Base-by-base conservation (phyloP, 1,139 yeast genomes). In the Eremothecium coryli region DNA sequence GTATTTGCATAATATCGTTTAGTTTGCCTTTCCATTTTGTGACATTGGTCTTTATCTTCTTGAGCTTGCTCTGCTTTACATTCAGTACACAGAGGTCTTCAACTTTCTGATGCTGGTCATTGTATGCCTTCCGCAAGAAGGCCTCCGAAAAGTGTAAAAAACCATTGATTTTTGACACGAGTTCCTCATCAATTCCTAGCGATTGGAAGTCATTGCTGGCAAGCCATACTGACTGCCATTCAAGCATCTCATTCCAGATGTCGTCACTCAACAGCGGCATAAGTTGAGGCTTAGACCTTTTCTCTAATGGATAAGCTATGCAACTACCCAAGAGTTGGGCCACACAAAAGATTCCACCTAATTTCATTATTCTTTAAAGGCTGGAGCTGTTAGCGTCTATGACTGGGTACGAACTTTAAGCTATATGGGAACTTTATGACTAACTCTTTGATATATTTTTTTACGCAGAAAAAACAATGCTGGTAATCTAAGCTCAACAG, bases 221-320 rank as follows among this genome's bases (percentile, higher is more conserved):
- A 27, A 27, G 30, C 30, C 30, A 27, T 16, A 27, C 22, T 9
- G 30, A 27, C 22, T 27, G 30, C 30, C 30, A 27, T 16, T 22
- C 11, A 4, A 27, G 15, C 30, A 27, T 27, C 14, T 27, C 30
- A 27, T 27, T 14, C 30, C 30, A 27, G 10, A 27, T 18, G 4
- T 20, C 30, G 10, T 27, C 30, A 6, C 17, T 17, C 4, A 27
- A 16, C 22, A 27, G 22, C 9, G 22, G 22, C 7, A 20, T 7
- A 20, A 7, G 7, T 20, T 20, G 7, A 8, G 22, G 10, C 7
- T 20, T 10, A 8, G 22, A 7, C 7, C 10, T 20, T 7, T 7
- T 20, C 7, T 7, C 7, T 20, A 20, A 20, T 10, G 26, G 26
- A 12, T 8, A 23, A 23, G 26, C 26, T 7, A 23, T 23, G 12